Conservation (phyloP, 1,139 yeast genomes). For the Groenewaldozyma auringiensis region DNA sequence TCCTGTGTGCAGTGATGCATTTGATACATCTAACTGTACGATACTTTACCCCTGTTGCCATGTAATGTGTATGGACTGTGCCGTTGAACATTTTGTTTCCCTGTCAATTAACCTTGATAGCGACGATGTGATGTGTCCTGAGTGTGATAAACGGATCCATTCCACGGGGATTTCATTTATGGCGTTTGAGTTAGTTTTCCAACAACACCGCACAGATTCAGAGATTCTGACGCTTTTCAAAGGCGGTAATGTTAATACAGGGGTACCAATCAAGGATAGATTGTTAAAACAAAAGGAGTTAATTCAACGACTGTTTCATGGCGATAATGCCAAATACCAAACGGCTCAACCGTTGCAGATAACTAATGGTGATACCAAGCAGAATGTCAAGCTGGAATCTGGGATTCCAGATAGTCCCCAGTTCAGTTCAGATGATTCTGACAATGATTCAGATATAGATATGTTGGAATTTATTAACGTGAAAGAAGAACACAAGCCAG, state of each 20-base stretch:
- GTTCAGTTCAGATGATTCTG: background rate
- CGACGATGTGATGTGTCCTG: constrained; percentile 10
- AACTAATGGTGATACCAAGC: background rate
- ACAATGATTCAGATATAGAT: background rate
- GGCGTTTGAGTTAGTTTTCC: constrained; percentile 23
- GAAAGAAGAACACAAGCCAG: constrained; percentile 8
- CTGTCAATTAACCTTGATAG: constrained; percentile 13
- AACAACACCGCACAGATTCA: constrained; percentile 16
- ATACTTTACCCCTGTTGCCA: constrained; percentile 30
- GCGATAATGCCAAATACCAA: background rate
- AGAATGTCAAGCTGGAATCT: background rate
- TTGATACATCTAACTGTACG: constrained; percentile 40
- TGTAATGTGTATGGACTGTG: constrained; percentile 27
- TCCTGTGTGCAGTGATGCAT: constrained; percentile 58
- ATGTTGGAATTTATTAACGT: constrained; percentile 3
- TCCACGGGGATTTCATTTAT: constrained; percentile 5
- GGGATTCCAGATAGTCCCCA: background rate
- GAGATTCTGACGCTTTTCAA: constrained; percentile 13
- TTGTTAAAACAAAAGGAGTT: background rate
- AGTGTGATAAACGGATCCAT: constrained; percentile 16
- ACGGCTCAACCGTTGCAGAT: background rate
- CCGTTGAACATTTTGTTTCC: constrained; percentile 16
- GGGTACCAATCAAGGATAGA: background rate
- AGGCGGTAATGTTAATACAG: background rate
- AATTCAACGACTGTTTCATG: background rate